Evolutionary conservation across 768 basidiomycete genomes (phyloP), one percentile per base, ranked within the genome.

Genomic region (Hygrophorus russula): DNA sequence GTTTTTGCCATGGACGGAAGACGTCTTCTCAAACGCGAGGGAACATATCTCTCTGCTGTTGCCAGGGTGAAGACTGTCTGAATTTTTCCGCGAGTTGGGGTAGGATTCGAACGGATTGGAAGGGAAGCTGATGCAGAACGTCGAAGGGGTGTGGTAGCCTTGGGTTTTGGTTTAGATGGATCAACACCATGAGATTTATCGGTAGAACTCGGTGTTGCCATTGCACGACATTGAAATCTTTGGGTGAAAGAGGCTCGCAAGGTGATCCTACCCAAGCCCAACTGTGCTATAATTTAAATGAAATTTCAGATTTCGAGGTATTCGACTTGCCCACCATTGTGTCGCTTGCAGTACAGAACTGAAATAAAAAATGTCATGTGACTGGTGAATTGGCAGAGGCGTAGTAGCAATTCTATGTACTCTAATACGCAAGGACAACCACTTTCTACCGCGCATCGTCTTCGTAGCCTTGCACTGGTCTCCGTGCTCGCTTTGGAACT

Each of bases 111-210:
- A 39, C 91, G 82, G 48, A 94, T 87, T 5, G 88, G 81, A 34
- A 87, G 69, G 2, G 91, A 96, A 4, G 76, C 90, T 12, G 86
- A 75, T 12, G 91, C 91, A 5, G 88, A 75, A 36, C 90, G 77
- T 36, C 91, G 75, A 3, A 90, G 72, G 1, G 87, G 74, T 3
- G 88, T 89, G 4, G 78, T 73, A 13, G 80, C 78, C 56, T 88
- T 90, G n/a, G 86, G 85, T 57, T 86, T 89, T 31, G 75, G 66
- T 52, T 80, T 80, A 27, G 68, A 56, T 4, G 51, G 49, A 28
- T 63, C 56, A 19, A 9, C 17, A 8, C n/a, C 39, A 53, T 53
- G 32, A 56, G 56, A 24, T 24, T 24, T 24, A 24, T 24, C 24
- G 36, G 14, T 3, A 5, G 29, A 17, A 10, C 30, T 44, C 13